These are phyloP conservation scores for Gastrodia elata DNA, from an alignment of 106 monocot genomes.

Conservation along the genomic window DNA sequence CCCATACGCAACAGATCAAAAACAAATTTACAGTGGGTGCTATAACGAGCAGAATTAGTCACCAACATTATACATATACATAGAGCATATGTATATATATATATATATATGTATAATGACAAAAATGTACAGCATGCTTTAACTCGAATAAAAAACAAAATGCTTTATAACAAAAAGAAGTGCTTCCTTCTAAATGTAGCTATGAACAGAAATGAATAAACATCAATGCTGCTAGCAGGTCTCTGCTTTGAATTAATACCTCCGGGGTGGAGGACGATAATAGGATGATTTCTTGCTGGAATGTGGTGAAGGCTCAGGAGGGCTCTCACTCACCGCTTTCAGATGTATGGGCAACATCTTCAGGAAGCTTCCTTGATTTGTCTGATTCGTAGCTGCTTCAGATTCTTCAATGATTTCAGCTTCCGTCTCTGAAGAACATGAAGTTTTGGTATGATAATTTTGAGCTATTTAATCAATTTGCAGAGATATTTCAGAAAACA, in stretches of 20 bases:
- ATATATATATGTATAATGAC: background rate
- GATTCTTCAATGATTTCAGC: constrained; percentile 11
- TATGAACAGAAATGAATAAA: constrained; percentile 1
- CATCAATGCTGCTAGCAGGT: background rate
- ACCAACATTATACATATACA: too few relatives aligned
- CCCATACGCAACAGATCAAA: background rate
- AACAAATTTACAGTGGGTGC: constrained; percentile 1
- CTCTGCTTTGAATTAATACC: too few relatives aligned
- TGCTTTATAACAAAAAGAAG: background rate
- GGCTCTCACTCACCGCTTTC: constrained; percentile 58
- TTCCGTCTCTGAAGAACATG: background rate
- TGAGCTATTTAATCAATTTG: background rate
- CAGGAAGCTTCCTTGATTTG: constrained; percentile 68
- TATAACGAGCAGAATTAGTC: background rate
- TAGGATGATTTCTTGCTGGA: constrained; percentile 46
- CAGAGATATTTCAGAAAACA: background rate
- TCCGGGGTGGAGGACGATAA: constrained; percentile 28
- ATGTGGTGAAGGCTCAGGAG: constrained; percentile 53
- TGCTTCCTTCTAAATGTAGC: constrained; percentile 2
- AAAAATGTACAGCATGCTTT: background rate
- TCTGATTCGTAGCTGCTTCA: constrained; percentile 31
- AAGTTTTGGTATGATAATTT: background rate
- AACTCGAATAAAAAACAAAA: background rate
- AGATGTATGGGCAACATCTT: constrained; percentile 70
- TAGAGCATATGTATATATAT: too few relatives aligned